Evolutionary conservation across 257 asterid species (phyloP), one percentile per base, ranked within the genome.

Genomic region (Anisodus tanguticus): DNA sequence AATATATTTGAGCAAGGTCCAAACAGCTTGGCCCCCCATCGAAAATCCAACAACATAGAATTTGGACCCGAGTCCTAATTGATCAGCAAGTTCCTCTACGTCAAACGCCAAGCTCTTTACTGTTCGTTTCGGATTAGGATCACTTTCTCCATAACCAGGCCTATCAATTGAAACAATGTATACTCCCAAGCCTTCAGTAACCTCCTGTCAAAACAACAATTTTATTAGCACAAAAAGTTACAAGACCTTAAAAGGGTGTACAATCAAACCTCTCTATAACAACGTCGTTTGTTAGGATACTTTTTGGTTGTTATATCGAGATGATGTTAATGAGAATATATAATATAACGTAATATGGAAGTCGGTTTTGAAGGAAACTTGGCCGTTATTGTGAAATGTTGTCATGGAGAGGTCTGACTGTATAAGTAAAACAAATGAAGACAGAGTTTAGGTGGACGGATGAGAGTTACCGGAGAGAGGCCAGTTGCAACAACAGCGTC

Each of bases 91-190:
- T 88, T 94, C 94, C 82, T 93, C 97, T 16, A 95, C 85, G 68
- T 95, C 99, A 3, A 82, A 83, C 55, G 98, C 94, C 82, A 90
- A 88, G 88, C 95, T 93, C 89, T 89, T 85, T 53, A 89, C 79
- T 16, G 97, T 91, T 51, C 91, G 90, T 16, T 82, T 85, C 15
- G 97, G 96, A 86, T 93, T 87, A 83, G 97, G 98, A 84, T 92
- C 98, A 83, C 99, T 96, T 90, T 96, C 97, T 58, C 98, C 98
- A 88, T 96, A 96, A 84, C 99, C 99, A 57, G 99, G 94, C 71
- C 98, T 91, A 84, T 96, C 99, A 67, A 96, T 90, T 31, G 98
- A 90, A 74, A 94, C 94, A 9, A 93, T 85, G 89, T 93, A 90
- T 70, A 95, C 84, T 82, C 93, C 94, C 85, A 92, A 82, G 84